Conservation (phyloP, 1,284 basidiomycete species). For the Cutaneotrichosporon cutaneum region DNA sequence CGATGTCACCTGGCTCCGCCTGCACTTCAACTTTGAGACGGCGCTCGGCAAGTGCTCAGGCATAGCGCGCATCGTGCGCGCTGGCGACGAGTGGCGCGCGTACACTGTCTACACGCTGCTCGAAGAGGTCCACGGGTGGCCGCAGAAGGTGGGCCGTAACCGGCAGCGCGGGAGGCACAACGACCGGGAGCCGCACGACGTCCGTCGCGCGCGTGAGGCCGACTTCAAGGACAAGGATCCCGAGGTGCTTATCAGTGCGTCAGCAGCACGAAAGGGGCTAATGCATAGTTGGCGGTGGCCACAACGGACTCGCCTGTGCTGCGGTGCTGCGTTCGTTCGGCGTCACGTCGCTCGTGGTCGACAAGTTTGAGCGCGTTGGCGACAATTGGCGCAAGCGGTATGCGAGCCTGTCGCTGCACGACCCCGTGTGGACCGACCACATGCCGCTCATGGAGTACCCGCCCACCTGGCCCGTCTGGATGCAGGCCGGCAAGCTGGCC, state of each 20-base stretch:
- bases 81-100: constrained; percentile 60
- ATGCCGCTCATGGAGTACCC: constrained; percentile 39
- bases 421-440: constrained; percentile 58
- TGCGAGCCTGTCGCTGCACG: constrained; percentile 63
- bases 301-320: constrained; percentile 63
- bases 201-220: constrained; percentile 45
- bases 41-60: constrained; percentile 58
- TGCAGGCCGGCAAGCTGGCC: constrained; percentile 58
- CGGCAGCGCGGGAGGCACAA: constrained; percentile 46
- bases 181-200: constrained; percentile 36
- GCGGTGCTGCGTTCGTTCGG: constrained; percentile 62
- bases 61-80: constrained; percentile 60
- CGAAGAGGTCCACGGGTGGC: constrained; percentile 60
- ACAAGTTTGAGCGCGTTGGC: constrained; percentile 59
- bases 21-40: constrained; percentile 63
- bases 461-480: constrained; percentile 40
- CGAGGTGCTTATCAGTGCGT: constrained; percentile 47
- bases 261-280: background rate
- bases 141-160: constrained; percentile 54
- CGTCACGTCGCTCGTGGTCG: constrained; percentile 60
- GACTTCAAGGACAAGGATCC: constrained; percentile 55
- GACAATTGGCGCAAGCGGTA: constrained; percentile 64
- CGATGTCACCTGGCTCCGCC: constrained; percentile 62
- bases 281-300: constrained; percentile 61
- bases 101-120: constrained; percentile 63